Evolutionary conservation across 768 basidiomycete genomes (phyloP).

Genomic region (Tephrocybe sp.): DNA sequence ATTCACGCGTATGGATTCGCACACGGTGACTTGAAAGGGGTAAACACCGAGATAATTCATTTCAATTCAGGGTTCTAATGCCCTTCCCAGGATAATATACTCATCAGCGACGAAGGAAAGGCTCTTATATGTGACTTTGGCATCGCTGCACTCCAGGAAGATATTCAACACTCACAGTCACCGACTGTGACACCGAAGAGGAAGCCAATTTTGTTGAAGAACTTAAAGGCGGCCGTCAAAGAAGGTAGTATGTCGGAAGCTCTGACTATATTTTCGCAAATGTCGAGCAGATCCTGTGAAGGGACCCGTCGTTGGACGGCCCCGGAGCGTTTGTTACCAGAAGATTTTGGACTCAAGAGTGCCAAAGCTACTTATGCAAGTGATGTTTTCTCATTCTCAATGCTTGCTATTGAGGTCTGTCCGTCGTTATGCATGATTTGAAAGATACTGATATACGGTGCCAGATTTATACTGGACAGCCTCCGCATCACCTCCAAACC

Average conservation of each 20-base stretch:
- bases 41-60: background rate
- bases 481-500: background rate
- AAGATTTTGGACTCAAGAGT: conserved; percentile 4
- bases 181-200: background rate
- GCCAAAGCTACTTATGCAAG: conserved; percentile 22
- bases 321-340: conserved; percentile 22
- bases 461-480: conserved; percentile 9
- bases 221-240: background rate
- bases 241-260: conserved; percentile 3
- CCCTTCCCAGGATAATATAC: conserved; percentile 9
- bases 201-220: background rate
- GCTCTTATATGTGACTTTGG: conserved; percentile 15
- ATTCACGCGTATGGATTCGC: conserved; percentile 25
- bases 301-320: conserved; percentile 30
- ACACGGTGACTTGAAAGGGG: conserved; percentile 41
- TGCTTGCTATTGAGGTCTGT: conserved; percentile 18
- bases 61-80: background rate
- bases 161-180: background rate
- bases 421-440: background rate
- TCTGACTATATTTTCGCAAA: conserved; percentile 4
- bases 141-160: conserved; percentile 5
- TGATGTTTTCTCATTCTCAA: conserved; percentile 27
- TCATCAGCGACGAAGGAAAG: conserved; percentile 11
- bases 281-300: conserved; percentile 15
- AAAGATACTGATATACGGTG: background rate